Percentiles rank a stretch among this genome's conserved stretches.
Conservation (phyloP, 2,329 filamentous ascomycete genomes). For the Sphaerulina vaccinii region DNA sequence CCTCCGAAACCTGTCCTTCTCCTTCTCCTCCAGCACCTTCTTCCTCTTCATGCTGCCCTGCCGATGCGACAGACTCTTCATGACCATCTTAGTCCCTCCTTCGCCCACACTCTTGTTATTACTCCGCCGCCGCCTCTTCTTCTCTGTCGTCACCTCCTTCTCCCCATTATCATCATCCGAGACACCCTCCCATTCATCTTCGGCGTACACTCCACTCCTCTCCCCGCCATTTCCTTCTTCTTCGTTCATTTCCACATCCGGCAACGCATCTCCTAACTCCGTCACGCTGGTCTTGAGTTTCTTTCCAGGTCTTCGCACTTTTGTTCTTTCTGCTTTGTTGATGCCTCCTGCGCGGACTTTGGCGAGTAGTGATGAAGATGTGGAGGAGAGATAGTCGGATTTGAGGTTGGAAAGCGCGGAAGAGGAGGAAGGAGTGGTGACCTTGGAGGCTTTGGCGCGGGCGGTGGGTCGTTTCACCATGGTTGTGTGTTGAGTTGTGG, state of each 20-base stretch:
- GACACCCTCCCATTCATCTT: slow-evolving; percentile 23
- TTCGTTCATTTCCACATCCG: slow-evolving; percentile 43
- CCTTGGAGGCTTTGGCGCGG: slow-evolving; percentile 1
- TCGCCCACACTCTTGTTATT: slow-evolving; percentile 23
- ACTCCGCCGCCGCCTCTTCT: slow-evolving; percentile 13
- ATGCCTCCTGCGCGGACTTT: slow-evolving; percentile 54
- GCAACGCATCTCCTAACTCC: slow-evolving; percentile 73
- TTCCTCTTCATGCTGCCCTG: slow-evolving; percentile 82
- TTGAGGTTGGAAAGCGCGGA: slow-evolving; percentile 11
- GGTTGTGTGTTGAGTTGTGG: background rate
- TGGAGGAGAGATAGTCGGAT: slow-evolving; percentile 8
- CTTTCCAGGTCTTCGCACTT: slow-evolving; percentile 65
- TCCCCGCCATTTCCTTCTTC: slow-evolving; percentile 25
- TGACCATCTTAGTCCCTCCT: slow-evolving; percentile 63
- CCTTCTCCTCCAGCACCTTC: slow-evolving; percentile 72
- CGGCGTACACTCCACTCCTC: slow-evolving; percentile 2
- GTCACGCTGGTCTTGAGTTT: slow-evolving; percentile 76
- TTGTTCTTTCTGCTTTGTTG: slow-evolving; percentile 56
- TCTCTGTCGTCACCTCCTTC: background rate
- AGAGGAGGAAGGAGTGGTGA: slow-evolving; percentile 6
- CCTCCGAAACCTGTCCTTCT: slow-evolving; percentile 79
- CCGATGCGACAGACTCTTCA: slow-evolving; percentile 70
- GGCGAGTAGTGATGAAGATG: slow-evolving; percentile 55
- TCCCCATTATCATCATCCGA: slow-evolving; percentile 9
- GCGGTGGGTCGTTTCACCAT: slow-evolving; percentile 14